phyloP scores from a whole-genome alignment of 2,329 filamentous ascomycete species.

The Fusarium sp. region DNA sequence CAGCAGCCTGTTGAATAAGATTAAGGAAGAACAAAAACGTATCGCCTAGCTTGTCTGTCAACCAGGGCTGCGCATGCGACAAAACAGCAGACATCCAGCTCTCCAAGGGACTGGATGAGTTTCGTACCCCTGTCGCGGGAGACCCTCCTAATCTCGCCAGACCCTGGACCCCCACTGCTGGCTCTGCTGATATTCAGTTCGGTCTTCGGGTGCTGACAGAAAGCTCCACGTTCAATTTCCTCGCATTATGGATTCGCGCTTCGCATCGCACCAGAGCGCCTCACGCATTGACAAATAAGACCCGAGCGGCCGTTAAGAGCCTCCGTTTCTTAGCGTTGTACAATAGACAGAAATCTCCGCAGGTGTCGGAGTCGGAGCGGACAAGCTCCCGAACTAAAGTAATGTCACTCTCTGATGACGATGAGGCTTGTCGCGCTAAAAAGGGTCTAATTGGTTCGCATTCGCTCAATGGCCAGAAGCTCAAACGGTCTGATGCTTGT shows the following conservation, averaged over 20 bases:
- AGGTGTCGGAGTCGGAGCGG: constrained; percentile 36
- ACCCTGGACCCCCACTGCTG: constrained; percentile 38
- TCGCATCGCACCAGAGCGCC: constrained; percentile 29
- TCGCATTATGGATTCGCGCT: constrained; percentile 32
- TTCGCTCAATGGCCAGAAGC: constrained; percentile 23
- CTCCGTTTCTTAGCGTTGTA: constrained; percentile 14
- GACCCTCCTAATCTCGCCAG: constrained; percentile 47
- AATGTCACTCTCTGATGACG: constrained; percentile 41
- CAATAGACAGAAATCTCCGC: constrained; percentile 18
- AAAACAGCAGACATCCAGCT: constrained; percentile 10
- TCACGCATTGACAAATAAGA: constrained; percentile 28
- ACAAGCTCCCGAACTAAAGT: constrained; percentile 26
- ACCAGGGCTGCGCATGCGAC: constrained; percentile 13
- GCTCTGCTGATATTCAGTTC: constrained; percentile 28
- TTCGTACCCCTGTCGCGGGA: constrained; percentile 45
- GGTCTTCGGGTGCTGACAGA: constrained; percentile 19
- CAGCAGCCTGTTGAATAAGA: constrained; percentile 7
- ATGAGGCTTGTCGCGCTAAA: constrained; percentile 37
- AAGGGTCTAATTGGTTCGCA: constrained; percentile 20
- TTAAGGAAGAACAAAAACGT: constrained; percentile 36
- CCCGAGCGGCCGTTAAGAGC: constrained; percentile 32
- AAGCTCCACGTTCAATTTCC: constrained; percentile 36
- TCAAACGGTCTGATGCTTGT: constrained; percentile 28
- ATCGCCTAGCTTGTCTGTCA: constrained; percentile 21
- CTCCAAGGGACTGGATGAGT: constrained; percentile 34